Evolutionary conservation across 2,329 filamentous ascomycete species (phyloP), one percentile per base, ranked within the genome.

Genomic region (Colletotrichum gloeosporioides): DNA sequence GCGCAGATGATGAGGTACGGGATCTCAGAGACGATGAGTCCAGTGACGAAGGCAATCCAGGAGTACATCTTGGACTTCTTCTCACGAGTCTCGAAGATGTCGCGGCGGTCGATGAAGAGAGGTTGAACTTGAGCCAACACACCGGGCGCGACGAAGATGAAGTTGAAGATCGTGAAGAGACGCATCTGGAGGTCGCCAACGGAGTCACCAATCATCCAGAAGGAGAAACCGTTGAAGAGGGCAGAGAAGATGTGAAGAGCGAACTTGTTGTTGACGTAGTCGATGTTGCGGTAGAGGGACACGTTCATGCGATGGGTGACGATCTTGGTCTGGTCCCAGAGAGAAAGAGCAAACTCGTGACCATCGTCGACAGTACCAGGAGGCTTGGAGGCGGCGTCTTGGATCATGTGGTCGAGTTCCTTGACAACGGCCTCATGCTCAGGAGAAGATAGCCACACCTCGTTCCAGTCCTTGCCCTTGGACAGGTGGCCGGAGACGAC

Each of bases 321-420:
- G 69, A 94, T 87, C 78, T 88, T 90, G 57, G 92, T 84, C 82
- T 96, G 95, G 36, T 89, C 84, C 78, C 81, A 85, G 77, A 96
- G 90, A 0, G 93, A 89, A 8, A 92, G 92, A 0, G 95, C 95
- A 78, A 96, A 96, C 83, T 96, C 94, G 66, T 92, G 88, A 76
- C 91, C 94, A 69, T 89, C 87, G 29, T 88, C 85, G 74, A 81
- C 78, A 77, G 81, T 86, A 69, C 83, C 86, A 0, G 84, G 82
- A 2, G 87, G 83, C 77, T 85, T 87, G 22, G 86, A 77, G 0
- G 88, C 87, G 0, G 93, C 90, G 6, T 90, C 89, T 3, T 86
- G 81, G 77, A 92, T 90, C 77, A 95, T 90, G 3, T 84, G 84
- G 57, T 94, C 90, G 6, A 96, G 94, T 78, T 95, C 92, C 12